Base-by-base conservation (phyloP, 2,329 filamentous ascomycete species). In the Pseudogymnoascus sp. region DNA sequence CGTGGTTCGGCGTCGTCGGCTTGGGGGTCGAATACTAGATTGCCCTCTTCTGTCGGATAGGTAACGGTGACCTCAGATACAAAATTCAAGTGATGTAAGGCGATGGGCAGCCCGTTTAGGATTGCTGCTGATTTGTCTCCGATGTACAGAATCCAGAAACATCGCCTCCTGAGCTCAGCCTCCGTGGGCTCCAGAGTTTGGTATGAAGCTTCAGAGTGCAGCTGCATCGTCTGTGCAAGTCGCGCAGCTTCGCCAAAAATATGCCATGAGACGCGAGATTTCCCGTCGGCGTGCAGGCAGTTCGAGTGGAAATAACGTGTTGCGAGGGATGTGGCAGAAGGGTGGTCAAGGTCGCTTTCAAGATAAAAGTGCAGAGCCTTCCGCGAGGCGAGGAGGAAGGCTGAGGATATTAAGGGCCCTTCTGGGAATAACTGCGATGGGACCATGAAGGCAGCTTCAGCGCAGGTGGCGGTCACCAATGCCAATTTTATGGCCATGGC, bases 261-360 rank as follows among this genome's bases (percentile, higher is more conserved):
- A 58, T 78, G 75, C 76, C 77, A 79, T 4, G 77, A 78, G 17
- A 76, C 73, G 27, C 75, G 73, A 3, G 76, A 75, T 41, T 76
- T 77, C 0, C 77, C 77, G 0, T 74, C 70, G 1, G 76, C 76
- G 55, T 79, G 77, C 2, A 79, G 66, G 42, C 76, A 78, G 61
- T 78, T 78, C 12, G 77, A 79, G 59, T 79, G 77, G 25, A 78
- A 77, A 60, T 78, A 78, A 3, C 77, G 74, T 15, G 78, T 77
- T 2, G 73, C 71, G 27, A 79, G 71, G 3, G 77, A 79, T 55
- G 74, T 76, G 1, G 76, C 75, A 59, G 72, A 75, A 0, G 77
- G 77, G 9, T 68, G 72, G 55, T 78, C 76, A 0, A 79, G 68
- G 33, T 79, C 77, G 0, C 71, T 70, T 33, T 79, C 77, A 0